Evolutionary conservation across 2,329 filamentous ascomycete genomes (phyloP).

Genomic region (Aureobasidium lini): DNA sequence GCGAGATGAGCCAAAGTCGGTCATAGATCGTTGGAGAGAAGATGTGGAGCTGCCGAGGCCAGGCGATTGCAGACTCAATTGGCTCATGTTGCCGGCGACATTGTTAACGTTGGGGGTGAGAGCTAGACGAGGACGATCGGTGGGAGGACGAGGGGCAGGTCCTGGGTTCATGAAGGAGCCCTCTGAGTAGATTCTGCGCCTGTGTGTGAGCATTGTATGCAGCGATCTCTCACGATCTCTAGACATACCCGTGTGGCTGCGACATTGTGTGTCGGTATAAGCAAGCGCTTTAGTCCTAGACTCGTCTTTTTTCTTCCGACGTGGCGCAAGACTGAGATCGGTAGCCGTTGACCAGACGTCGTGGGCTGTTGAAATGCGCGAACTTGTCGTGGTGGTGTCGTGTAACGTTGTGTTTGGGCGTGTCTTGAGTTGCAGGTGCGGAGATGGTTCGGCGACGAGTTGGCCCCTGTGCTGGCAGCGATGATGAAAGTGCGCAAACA

Average conservation of each 20-base stretch:
- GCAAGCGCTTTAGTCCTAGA: not conserved
- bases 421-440: not conserved
- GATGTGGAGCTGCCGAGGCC: constrained; percentile 28
- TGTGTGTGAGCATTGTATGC: not conserved
- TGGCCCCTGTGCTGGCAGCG: not conserved
- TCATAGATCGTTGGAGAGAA: constrained; percentile 35
- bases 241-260: constrained; percentile 12
- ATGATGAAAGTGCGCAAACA: not conserved
- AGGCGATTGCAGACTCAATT: constrained; percentile 65
- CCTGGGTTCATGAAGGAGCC: constrained; percentile 92
- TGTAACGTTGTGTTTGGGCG: not conserved
- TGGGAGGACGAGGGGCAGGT: constrained; percentile 83
- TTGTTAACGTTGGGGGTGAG: constrained; percentile 67
- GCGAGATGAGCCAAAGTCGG: constrained; percentile 31
- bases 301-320: not conserved
- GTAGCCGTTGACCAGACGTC: not conserved
- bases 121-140: constrained; percentile 65
- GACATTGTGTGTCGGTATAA: not conserved
- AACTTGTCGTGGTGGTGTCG: not conserved
- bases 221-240: not conserved
- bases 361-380: not conserved
- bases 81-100: constrained; percentile 67
- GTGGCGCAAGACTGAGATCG: not conserved
- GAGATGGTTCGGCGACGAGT: not conserved
- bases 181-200: constrained; percentile 49